Base-by-base conservation (phyloP, 176 grass and related monocot genomes). In the Chrysopogon serrulatus region DNA sequence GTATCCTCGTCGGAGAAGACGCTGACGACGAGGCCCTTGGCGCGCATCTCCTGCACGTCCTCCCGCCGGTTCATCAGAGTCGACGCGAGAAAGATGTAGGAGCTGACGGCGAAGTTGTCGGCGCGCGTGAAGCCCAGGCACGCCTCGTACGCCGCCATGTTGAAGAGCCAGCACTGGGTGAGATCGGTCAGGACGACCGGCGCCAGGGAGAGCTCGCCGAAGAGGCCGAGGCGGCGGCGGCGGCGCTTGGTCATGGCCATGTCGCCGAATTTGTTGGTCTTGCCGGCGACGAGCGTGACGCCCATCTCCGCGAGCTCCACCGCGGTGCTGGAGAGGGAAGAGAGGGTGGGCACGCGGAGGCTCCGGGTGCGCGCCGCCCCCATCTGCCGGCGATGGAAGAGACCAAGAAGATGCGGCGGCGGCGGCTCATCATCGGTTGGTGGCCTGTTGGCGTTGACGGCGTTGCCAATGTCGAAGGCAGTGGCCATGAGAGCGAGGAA, bases 91-190 rank as follows among this genome's bases (percentile, higher is more conserved):
- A 8, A 13, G 18, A 82, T 0, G 33, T 82, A 79, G 0, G 77
- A 79, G 27, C 77, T 79, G 60, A 79, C 41, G 8, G 59, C 60
- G 17, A 62, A 79, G 77, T 65, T 65, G 27, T 78, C 75, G 3
- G n/a, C n/a, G n/a, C n/a, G n/a, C n/a, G n/a, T n/a, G n/a, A n/a
- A n/a, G n/a, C n/a, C n/a, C n/a, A n/a, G n/a, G n/a, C n/a, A n/a
- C n/a, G n/a, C n/a, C n/a, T n/a, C 76, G 39, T 63, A 45, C 16
- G 76, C 76, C 15, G 39, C 76, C 76, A 79, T 65, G 76, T 79
- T 79, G 16, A 65, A 1, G 76, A 79, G 59, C 76, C 76, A 79
- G 76, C 76, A 65, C 4, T 2, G 2, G 14, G 56, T 79, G 2
- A 79, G 26, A 0, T 47, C 5, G 39, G 21, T 45, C 0, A 78